A percentile compares a stretch with the other conserved stretches of the same genome.
phyloP scores from a whole-genome alignment of 2,329 filamentous ascomycete genomes.

The Arthroderma sp. region DNA sequence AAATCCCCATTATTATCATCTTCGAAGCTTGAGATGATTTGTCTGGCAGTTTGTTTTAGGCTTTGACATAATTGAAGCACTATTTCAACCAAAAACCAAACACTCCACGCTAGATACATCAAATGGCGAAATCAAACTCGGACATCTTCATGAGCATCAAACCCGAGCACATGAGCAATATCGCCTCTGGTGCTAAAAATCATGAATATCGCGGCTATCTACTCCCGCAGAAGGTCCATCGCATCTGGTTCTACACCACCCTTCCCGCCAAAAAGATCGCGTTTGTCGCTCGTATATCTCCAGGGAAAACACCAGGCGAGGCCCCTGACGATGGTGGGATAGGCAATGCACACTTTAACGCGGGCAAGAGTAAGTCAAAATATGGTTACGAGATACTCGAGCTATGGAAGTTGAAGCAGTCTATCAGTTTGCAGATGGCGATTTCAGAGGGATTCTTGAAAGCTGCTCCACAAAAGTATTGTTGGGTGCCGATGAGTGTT shows the following conservation, averaged over 20 bases:
- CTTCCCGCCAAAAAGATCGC: conserved; percentile 36
- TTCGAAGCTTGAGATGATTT: too few species aligned
- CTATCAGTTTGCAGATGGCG: conserved; percentile 40
- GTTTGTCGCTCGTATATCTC: conserved; percentile 46
- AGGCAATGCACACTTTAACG: conserved; percentile 42
- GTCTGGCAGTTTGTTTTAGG: too few species aligned
- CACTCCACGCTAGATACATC: too few species aligned
- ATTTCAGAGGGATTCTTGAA: conserved; percentile 43
- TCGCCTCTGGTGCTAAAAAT: conserved; percentile 39
- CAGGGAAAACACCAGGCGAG: conserved; percentile 35
- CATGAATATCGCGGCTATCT: conserved; percentile 45
- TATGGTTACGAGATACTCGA: conserved; percentile 43
- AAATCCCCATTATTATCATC: too few species aligned
- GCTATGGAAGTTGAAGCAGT: conserved; percentile 51
- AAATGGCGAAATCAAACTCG: background rate
- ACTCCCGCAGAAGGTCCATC: conserved; percentile 41
- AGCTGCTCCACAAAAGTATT: conserved; percentile 27
- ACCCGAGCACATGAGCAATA: conserved; percentile 17
- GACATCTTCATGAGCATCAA: conserved; percentile 8
- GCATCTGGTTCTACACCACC: conserved; percentile 51
- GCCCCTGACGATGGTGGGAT: conserved; percentile 33
- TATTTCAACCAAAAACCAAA: too few species aligned
- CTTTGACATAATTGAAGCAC: too few species aligned
- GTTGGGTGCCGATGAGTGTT: conserved; percentile 9
- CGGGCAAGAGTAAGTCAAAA: conserved; percentile 23